phyloP scores from a whole-genome alignment of 2,329 filamentous ascomycete genomes.

The Clarireedia hainanense region DNA sequence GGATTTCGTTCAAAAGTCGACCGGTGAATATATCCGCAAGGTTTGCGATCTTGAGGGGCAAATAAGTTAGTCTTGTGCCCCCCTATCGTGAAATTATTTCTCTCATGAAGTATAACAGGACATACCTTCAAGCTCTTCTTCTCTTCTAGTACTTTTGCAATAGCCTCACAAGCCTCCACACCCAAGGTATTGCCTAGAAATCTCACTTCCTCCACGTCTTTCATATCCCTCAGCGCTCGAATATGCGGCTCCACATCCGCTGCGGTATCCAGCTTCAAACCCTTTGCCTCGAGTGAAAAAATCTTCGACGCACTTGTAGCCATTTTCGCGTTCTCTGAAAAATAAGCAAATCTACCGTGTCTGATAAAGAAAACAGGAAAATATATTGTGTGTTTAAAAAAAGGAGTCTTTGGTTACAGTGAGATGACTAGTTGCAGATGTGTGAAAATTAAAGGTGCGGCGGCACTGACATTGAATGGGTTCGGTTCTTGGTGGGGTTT shows the following conservation, averaged over 20 bases:
- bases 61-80: neutral
- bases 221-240: conserved; percentile 60
- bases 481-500: conserved; percentile 10
- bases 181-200: conserved; percentile 90
- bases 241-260: conserved; percentile 83
- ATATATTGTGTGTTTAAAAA: conserved; percentile 1
- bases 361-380: conserved; percentile 2
- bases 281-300: conserved; percentile 88
- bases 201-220: conserved; percentile 75
- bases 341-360: conserved; percentile 27
- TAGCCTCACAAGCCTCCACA: conserved; percentile 74
- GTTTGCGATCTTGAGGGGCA: conserved; percentile 58
- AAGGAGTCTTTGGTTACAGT: neutral
- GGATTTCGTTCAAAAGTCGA: conserved; percentile 87
- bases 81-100: too few species aligned
- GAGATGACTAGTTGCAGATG: neutral
- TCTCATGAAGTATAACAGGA: too few species aligned
- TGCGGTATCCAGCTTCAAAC: conserved; percentile 84
- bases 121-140: conserved; percentile 74
- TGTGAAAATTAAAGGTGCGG: conserved; percentile 5
- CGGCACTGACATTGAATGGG: conserved; percentile 7
- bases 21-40: conserved; percentile 97
- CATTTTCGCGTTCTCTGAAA: conserved; percentile 32
- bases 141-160: conserved; percentile 74
- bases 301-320: conserved; percentile 47